These are phyloP conservation scores for Hyaloperonospora arabidopsidis DNA, from an alignment of 352 stramenopile species.

Conservation along the genomic window DNA sequence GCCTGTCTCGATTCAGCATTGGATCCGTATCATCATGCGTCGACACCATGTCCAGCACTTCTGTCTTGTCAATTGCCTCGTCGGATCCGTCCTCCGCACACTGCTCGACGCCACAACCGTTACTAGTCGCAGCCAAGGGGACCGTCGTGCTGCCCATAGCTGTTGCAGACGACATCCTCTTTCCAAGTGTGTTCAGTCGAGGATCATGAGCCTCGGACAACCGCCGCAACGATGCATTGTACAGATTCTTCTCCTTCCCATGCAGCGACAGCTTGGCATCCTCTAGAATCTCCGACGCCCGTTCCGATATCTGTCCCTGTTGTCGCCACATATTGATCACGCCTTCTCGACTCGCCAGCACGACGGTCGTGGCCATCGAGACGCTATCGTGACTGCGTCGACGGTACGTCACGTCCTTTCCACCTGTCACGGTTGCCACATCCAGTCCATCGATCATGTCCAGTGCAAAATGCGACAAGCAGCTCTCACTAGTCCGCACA, in stretches of 20 bases:
- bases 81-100: conserved; percentile 8
- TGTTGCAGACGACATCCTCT: conserved; percentile 38
- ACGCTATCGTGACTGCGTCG: conserved; percentile 25
- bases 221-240: conserved; percentile 45
- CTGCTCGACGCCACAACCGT: conserved; percentile 12
- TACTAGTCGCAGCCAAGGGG: conserved; percentile 33
- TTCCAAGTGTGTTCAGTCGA: conserved; percentile 53
- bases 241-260: conserved; percentile 79
- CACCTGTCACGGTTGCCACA: conserved; percentile 19
- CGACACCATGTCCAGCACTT: conserved; percentile 4
- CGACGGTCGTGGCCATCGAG: conserved; percentile 11
- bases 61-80: background rate
- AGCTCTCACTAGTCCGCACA: conserved; percentile 47
- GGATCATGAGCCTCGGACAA: conserved; percentile 65
- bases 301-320: conserved; percentile 73
- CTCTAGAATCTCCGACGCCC: conserved; percentile 74
- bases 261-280: conserved; percentile 71
- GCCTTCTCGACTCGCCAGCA: conserved; percentile 43
- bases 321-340: conserved; percentile 79
- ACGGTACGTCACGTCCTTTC: conserved; percentile 22
- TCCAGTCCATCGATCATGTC: conserved; percentile 48
- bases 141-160: conserved; percentile 8
- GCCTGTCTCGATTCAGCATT: conserved; percentile 15
- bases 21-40: conserved; percentile 6
- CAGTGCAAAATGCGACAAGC: conserved; percentile 34